Evolutionary conservation across 192 early-diverging fungal genomes (phyloP).

Genomic region (Podila epigama): DNA sequence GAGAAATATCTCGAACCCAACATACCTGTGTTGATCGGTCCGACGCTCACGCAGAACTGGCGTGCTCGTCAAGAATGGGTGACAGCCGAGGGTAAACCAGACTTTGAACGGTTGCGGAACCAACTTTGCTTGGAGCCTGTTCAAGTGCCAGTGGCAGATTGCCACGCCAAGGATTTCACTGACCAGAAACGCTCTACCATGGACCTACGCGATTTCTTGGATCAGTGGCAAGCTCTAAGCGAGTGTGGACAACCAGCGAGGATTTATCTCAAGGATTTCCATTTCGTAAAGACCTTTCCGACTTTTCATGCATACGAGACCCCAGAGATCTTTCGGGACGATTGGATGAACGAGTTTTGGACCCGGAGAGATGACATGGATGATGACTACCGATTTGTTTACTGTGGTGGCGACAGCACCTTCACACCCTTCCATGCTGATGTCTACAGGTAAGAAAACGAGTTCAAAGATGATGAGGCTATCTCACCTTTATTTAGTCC

Average conservation of each 20-base stretch:
- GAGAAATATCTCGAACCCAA: conserved; percentile 54
- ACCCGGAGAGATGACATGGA: conserved; percentile 33
- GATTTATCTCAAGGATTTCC: conserved; percentile 78
- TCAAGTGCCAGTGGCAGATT: conserved; percentile 68
- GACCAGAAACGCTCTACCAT: conserved; percentile 69
- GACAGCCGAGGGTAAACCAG: conserved; percentile 26
- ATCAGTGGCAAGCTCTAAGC: conserved; percentile 53
- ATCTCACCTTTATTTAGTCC: conserved; percentile 66
- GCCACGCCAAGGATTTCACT: conserved; percentile 62
- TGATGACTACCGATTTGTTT: conserved; percentile 79
- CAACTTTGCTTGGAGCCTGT: conserved; percentile 36
- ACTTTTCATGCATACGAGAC: conserved; percentile 49
- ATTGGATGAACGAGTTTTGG: conserved; percentile 79
- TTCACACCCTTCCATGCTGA: conserved; percentile 82
- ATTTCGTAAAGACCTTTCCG: conserved; percentile 61
- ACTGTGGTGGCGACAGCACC: conserved; percentile 72
- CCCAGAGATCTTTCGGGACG: conserved; percentile 62
- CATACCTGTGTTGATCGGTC: conserved; percentile 59
- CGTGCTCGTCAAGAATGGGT: conserved; percentile 67
- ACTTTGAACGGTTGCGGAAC: conserved; percentile 51
- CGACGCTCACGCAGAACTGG: conserved; percentile 58
- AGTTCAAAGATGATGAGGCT: too few species aligned
- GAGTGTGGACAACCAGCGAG: not conserved
- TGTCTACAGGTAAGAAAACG: conserved; percentile 63
- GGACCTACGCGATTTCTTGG: conserved; percentile 62